phyloP scores from a whole-genome alignment of 768 basidiomycete species.

The Lyophyllum semitale region DNA sequence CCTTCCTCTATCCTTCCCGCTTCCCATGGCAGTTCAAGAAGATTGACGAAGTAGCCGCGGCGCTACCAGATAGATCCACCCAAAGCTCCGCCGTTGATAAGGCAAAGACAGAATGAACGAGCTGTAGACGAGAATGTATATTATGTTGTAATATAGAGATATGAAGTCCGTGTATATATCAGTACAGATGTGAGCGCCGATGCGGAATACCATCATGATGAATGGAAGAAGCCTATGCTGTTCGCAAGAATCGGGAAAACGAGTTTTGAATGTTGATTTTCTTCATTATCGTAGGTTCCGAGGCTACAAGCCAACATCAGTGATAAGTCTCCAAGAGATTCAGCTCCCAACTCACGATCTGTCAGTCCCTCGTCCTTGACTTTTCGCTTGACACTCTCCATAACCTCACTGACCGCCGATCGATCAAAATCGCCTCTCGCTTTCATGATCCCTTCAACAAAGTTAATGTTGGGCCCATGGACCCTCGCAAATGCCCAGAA shows the following conservation, averaged over 20 bases:
- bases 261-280: constrained; percentile 76
- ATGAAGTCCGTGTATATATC: constrained; percentile 20
- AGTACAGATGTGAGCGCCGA: constrained; percentile 15
- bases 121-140: constrained; percentile 11
- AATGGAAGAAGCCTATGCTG: constrained; percentile 28
- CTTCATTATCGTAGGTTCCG: constrained; percentile 90
- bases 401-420: constrained; percentile 84
- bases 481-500: constrained; percentile 93
- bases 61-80: constrained; percentile 69
- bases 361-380: constrained; percentile 84
- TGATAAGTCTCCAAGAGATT: not conserved
- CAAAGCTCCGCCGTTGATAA: constrained; percentile 34
- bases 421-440: constrained; percentile 90
- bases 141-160: constrained; percentile 17
- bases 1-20: constrained; percentile 92
- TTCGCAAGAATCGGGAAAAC: constrained; percentile 74
- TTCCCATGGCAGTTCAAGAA: constrained; percentile 98
- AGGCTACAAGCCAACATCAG: constrained; percentile 43
- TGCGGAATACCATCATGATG: constrained; percentile 8
- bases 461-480: constrained; percentile 89
- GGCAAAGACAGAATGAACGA: constrained; percentile 46
- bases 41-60: constrained; percentile 85
- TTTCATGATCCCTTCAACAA: constrained; percentile 89
- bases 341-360: constrained; percentile 63
- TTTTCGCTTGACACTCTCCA: constrained; percentile 92